Evolutionary conservation across 208 protist genomes (phyloP).

Genomic region (Trypanosoma mega): DNA sequence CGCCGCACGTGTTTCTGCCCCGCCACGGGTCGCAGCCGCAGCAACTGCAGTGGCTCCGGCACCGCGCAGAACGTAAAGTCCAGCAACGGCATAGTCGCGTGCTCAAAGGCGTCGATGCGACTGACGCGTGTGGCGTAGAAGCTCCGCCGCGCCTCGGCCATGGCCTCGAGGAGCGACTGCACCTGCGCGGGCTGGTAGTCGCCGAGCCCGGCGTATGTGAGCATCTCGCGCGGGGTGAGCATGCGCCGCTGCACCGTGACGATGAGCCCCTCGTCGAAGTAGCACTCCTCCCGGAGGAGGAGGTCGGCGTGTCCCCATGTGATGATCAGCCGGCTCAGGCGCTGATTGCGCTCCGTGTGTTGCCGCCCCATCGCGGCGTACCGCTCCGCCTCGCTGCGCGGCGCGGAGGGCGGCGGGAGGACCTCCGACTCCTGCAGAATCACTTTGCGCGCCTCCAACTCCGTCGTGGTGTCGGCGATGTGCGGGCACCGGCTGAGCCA

Average conservation of each 20-base stretch:
- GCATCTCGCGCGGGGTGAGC: constrained; percentile 63
- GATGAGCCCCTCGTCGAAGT: constrained; percentile 75
- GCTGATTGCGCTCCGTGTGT: constrained; percentile 82
- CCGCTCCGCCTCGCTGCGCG: constrained; percentile 43
- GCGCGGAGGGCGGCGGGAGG: constrained; percentile 45
- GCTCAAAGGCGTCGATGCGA: constrained; percentile 17
- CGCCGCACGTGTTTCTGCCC: constrained; percentile 43
- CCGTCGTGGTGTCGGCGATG: constrained; percentile 52
- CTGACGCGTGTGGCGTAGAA: constrained; percentile 46
- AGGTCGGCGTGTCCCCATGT: constrained; percentile 67
- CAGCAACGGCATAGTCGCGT: constrained; percentile 21
- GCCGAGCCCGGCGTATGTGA: constrained; percentile 19
- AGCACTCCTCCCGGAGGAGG: constrained; percentile 71
- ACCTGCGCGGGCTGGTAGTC: constrained; percentile 21
- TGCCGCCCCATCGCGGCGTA: constrained; percentile 61
- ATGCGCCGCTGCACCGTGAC: constrained; percentile 78
- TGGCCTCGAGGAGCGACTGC: constrained; percentile 23
- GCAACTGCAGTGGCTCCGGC: constrained; percentile 39
- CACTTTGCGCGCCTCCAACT: constrained; percentile 75
- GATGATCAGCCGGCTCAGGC: constrained; percentile 64
- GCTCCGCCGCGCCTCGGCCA: constrained; percentile 33
- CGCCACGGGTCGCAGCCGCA: constrained; percentile 38
- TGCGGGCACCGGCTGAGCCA: constrained; percentile 45
- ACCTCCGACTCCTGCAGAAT: constrained; percentile 81
- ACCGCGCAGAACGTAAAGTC: constrained; percentile 31